Evolutionary conservation across 352 stramenopile genomes (phyloP).

Genomic region (Albugo laibachii): DNA sequence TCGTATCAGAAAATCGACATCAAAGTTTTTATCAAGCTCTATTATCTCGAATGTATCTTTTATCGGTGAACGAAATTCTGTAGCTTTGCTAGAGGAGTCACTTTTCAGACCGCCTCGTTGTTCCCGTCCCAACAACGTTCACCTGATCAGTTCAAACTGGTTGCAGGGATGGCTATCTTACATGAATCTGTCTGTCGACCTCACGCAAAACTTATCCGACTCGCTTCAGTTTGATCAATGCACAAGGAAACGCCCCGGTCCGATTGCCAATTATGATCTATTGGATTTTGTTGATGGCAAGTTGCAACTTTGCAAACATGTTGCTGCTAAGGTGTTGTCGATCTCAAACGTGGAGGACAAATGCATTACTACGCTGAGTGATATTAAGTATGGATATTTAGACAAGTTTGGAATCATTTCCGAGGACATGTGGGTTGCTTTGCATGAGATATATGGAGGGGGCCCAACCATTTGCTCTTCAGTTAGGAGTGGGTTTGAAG

Average conservation of each 20-base stretch:
- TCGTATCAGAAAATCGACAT: no score
- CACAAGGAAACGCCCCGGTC: conserved; percentile 13
- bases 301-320: conserved; percentile 5
- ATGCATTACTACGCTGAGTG: no score
- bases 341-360: no score
- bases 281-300: conserved; percentile 45
- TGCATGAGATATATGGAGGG: conserved; percentile 32
- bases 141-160: conserved; percentile 36
- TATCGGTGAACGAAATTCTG: no score
- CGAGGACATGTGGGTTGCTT: conserved; percentile 43
- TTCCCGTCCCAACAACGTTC: background rate
- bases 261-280: conserved; percentile 40
- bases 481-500: no score
- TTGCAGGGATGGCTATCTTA: conserved; percentile 50
- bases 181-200: conserved; percentile 15
- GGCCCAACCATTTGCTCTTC: conserved; percentile 23
- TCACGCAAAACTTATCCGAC: conserved; percentile 1
- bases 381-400: no score
- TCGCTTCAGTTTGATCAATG: conserved; percentile 1
- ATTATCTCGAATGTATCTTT: no score
- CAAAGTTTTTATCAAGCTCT: no score
- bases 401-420: conserved; percentile 35
- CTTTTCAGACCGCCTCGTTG: no score
- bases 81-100: no score
- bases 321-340: no score